Evolutionary conservation across 768 basidiomycete species (phyloP).

Genomic region (Trametes villosa): DNA sequence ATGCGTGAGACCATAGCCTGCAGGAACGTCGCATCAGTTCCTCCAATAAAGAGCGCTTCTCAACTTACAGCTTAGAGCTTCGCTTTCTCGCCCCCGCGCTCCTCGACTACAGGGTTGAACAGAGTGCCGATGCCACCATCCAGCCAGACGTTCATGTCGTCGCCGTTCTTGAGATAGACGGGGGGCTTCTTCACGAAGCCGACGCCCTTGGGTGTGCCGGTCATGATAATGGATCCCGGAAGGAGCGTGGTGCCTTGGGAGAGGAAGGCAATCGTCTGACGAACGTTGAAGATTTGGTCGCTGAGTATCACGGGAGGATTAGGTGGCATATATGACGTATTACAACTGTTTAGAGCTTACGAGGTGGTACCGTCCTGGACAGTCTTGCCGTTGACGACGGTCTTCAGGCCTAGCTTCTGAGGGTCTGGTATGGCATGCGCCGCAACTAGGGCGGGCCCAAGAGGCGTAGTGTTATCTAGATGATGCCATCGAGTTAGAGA

Average conservation of each 20-base stretch:
- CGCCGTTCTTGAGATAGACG: conserved; percentile 72
- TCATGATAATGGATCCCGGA: conserved; percentile 82
- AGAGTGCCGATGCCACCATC: conserved; percentile 79
- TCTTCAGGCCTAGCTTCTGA: conserved; percentile 63
- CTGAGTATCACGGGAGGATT: conserved; percentile 41
- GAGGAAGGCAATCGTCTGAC: conserved; percentile 77
- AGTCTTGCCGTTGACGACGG: conserved; percentile 64
- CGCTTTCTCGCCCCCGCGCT: conserved; percentile 43
- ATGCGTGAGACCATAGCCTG: neutral
- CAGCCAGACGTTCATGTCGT: conserved; percentile 69
- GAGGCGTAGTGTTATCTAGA: conserved; percentile 68
- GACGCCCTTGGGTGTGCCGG: conserved; percentile 82
- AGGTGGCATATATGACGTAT: neutral
- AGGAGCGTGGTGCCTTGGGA: conserved; percentile 85
- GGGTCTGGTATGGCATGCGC: conserved; percentile 66
- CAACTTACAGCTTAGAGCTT: conserved; percentile 43
- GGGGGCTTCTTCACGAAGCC: conserved; percentile 78
- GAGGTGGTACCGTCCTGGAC: conserved; percentile 81
- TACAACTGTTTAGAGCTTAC: conserved; percentile 45
- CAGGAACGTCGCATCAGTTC: neutral
- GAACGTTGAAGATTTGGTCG: conserved; percentile 80
- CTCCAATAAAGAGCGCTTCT: neutral
- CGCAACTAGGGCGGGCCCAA: conserved; percentile 83
- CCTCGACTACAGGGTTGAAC: conserved; percentile 78
- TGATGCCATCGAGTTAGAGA: neutral